phyloP scores from a whole-genome alignment of 441 rosid genomes.

The Eugenia klotzschiana region DNA sequence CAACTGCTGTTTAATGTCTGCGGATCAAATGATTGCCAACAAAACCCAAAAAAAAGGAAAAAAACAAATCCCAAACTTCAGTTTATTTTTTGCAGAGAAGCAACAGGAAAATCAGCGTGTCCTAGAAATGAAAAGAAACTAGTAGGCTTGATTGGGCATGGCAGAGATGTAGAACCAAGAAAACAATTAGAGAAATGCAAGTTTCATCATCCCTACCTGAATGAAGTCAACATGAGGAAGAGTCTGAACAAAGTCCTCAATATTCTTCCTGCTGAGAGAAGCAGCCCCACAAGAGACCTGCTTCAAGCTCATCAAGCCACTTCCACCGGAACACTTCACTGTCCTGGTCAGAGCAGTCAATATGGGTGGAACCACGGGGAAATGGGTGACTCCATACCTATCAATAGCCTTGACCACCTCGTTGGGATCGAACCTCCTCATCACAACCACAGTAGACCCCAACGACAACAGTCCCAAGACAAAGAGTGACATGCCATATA shows the following conservation, averaged over 20 bases:
- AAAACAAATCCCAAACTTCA: background rate
- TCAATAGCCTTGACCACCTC: slow-evolving; percentile 38
- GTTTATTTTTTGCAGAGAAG: background rate
- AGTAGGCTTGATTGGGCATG: background rate
- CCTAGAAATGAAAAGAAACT: background rate
- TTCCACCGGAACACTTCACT: slow-evolving; percentile 18
- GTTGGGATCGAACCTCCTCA: slow-evolving; percentile 44
- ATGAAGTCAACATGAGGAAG: slow-evolving; percentile 65
- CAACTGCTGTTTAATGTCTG: background rate
- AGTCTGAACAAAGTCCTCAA: slow-evolving; percentile 39
- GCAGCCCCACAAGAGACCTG: slow-evolving; percentile 86
- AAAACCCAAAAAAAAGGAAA: background rate
- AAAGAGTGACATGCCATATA: slow-evolving; percentile 69
- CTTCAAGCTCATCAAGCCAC: slow-evolving; percentile 50
- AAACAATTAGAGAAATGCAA: background rate
- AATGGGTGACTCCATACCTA: slow-evolving; percentile 48
- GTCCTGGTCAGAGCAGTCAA: slow-evolving; percentile 32
- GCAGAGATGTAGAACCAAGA: background rate
- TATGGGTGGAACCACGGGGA: slow-evolving; percentile 71
- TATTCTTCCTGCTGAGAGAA: slow-evolving; percentile 30
- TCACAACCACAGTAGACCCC: slow-evolving; percentile 55
- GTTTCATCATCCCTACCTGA: slow-evolving; percentile 33
- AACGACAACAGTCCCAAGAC: slow-evolving; percentile 47
- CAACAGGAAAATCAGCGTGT: background rate
- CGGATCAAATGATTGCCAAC: background rate